Base-by-base conservation (phyloP, 2,329 filamentous ascomycete genomes). In the Monilinia fructigena region DNA sequence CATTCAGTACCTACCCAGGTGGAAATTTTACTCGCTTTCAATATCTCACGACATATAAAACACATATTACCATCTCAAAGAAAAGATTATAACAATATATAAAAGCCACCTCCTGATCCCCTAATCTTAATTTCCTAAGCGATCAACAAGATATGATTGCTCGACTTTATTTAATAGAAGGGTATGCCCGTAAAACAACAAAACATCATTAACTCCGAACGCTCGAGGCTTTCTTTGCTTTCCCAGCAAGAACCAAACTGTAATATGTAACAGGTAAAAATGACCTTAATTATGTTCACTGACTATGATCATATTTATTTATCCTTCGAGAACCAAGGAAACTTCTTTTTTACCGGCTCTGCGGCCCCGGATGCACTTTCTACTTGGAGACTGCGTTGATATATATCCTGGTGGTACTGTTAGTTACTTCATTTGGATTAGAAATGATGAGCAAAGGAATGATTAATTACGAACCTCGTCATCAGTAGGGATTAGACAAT, bases 401-500 rank as follows among this genome's bases (percentile, higher is more conserved):
- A 88, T 52, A 88, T 85, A 66, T 89, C 86, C 85, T 88, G 68
- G 35, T 35, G n/a, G 26, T 5, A 61, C 53, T 11, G 45, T 69
- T 65, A 70, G 66, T 26, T 54, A 28, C 18, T 16, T 63, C 56
- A n/a, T 55, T 54, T 20, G 42, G 42, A 61, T 50, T 50, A 18
- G 8, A 31, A 23, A 56, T 59, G 11, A n/a, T 6, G 20, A 6
- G 12, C 31, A 23, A 53, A 56, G 16, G n/a, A 55, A 12, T 26
- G 56, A 55, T 47, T 16, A 18, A 66, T 35, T 31, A 80, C 89
- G 80, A 79, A 96, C 93, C 81, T 97, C 94, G 73, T 96, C 92
- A 78, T 97, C 93, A 65, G 88, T 89, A 55, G 87, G 83, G 79
- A 97, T 89, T 74, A 88, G 87, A 71, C 91, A 90, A 74, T 96